phyloP scores from a whole-genome alignment of 2,329 filamentous ascomycete species.

The Monosporascus sp. region DNA sequence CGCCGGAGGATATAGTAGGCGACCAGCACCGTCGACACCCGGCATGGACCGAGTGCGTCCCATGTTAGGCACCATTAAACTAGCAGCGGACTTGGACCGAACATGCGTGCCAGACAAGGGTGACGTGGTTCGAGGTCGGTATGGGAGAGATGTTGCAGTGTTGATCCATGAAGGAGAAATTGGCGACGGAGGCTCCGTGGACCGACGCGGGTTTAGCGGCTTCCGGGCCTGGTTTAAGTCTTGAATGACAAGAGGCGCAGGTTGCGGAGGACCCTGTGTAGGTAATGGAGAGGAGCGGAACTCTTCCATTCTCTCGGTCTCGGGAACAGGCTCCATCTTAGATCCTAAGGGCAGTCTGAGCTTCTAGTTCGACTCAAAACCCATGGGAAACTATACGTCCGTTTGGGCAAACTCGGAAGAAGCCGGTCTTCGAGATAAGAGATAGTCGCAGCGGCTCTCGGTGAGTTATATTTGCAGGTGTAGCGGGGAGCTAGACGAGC shows the following conservation, averaged over 20 bases:
- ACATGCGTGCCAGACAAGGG: conserved; percentile 53
- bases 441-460: neutral
- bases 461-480: neutral
- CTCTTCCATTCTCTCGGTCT: conserved; percentile 64
- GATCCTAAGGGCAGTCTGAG: neutral
- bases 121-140: conserved; percentile 58
- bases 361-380: conserved; percentile 6
- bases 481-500: conserved; percentile 1
- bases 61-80: conserved; percentile 51
- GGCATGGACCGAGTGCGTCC: conserved; percentile 61
- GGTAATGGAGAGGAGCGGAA: conserved; percentile 56
- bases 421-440: neutral
- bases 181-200: conserved; percentile 54
- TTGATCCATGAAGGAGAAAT: conserved; percentile 43
- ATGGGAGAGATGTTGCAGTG: conserved; percentile 43
- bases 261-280: conserved; percentile 43
- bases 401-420: neutral
- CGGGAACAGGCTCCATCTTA: conserved; percentile 62
- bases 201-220: conserved; percentile 49
- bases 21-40: conserved; percentile 54
- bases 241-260: conserved; percentile 28
- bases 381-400: conserved; percentile 9
- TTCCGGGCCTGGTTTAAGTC: conserved; percentile 44
- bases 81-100: conserved; percentile 54
- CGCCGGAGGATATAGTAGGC: conserved; percentile 50